Base-by-base conservation (phyloP, 768 basidiomycete genomes). In the Collybia nuda region DNA sequence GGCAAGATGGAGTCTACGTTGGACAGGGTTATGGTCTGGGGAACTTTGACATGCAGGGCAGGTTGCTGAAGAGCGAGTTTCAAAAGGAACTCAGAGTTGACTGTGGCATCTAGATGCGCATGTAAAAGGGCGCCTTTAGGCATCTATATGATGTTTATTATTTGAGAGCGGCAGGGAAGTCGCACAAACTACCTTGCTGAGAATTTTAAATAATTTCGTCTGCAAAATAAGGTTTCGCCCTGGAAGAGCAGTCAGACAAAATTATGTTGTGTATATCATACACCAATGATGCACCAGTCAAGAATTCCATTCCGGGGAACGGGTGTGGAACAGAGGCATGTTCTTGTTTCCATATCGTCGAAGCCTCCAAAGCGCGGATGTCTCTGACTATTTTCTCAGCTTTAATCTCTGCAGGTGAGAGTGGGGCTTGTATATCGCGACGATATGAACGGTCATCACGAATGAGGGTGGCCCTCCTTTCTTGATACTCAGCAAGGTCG, bases 121-220 rank as follows among this genome's bases (percentile, higher is more conserved):
- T 91, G 88, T 12, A 92, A 70, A 3, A 91, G 72, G 1, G 78
- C 86, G 36, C 89, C 90, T 66, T 90, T 91, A 2, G 89, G 89
- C 86, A 91, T 88, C 85, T 87, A 50, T 17, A 48, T 37, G 39
- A 23, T 19, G 37, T 19, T 23, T 22, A 50, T 22, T 6, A 4
- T 18, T 45, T 37, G 19, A 8, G 40, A 26, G 44, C 17, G 37
- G 15, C 7, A 6, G 26, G 17, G 3, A 44, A 42, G 40, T 24
- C 18, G 7, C 14, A 22, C 8, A 38, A 32, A 24, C 19, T 32
- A 79, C 87, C 78, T 83, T 84, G 58, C 70, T 75, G 49, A 90
- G 58, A 23, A 88, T 73, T 35, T 79, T 58, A 56, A 87, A 90
- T 23, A 90, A 62, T 51, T 70, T 71, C 0, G 88, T 89, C 56